These are phyloP conservation scores for Diacronema lutheri DNA, from an alignment of 78 protist genomes.

Conservation along the genomic window DNA sequence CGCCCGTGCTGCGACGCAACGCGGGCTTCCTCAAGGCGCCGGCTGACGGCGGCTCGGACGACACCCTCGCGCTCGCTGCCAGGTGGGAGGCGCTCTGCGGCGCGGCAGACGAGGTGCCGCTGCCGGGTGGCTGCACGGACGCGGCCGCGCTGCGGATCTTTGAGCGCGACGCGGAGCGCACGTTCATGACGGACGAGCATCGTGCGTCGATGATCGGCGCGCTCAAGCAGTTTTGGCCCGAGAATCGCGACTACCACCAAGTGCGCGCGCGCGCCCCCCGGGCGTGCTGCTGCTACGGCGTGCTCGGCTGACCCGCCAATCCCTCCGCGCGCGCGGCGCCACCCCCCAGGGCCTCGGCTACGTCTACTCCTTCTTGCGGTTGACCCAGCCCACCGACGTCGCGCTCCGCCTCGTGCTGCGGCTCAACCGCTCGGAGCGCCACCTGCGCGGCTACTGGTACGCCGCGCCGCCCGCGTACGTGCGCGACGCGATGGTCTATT, in stretches of 20 bases:
- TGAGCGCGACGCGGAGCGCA: conserved; percentile 17
- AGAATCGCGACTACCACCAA: neutral
- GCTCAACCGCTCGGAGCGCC: neutral
- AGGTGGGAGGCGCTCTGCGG: neutral
- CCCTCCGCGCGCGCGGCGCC: too few species aligned
- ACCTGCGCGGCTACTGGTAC: neutral
- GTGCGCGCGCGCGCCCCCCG: neutral
- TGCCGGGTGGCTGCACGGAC: neutral
- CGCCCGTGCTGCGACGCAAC: neutral
- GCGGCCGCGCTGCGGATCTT: conserved; percentile 20
- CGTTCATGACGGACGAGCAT: neutral
- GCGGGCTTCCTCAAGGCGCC: neutral
- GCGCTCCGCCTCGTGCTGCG: neutral
- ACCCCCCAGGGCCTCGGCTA: conserved; percentile 1
- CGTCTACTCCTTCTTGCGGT: neutral
- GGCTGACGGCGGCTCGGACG: neutral
- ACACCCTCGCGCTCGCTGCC: neutral
- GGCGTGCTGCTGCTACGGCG: too few species aligned
- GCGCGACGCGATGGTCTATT: conserved; percentile 15
- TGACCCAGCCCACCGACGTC: neutral
- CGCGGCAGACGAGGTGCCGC: neutral
- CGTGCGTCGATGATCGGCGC: neutral
- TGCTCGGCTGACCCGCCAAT: too few species aligned
- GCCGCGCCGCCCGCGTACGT: conserved; percentile 21
- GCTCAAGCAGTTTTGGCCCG: conserved; percentile 13